Evolutionary conservation across 139 green algal genomes (phyloP), one percentile per base, ranked within the genome.

Genomic region (Coelastrella sp.): DNA sequence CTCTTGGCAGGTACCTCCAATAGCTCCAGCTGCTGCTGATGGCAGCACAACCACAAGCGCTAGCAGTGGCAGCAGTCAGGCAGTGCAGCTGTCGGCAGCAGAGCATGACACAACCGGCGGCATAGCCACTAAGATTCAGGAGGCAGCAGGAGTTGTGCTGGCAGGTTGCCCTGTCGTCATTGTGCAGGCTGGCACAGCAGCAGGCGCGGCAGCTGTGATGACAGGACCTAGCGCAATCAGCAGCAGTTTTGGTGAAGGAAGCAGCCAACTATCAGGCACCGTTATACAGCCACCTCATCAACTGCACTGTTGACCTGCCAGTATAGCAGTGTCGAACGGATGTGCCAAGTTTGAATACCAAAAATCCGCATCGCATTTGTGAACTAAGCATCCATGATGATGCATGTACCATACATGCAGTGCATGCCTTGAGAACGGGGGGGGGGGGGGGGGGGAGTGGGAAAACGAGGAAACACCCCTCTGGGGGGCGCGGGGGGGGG

Each of bases 51-150:
- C n/a, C 75, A 83, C 58, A 1, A 79, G 19, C 78, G 72, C 7
- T 8, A 88, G 82, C 76, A 85, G 78, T 68, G 78, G 17, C 10
- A 19, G n/a, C 35, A 17, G 19, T 8, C 24, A 83, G 70, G 68
- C 15, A 19, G 68, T 82, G 22, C 68, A 80, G 68, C 7, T 83
- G 59, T 74, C 59, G 22, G 57, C 57, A 74, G 85, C 85, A 27
- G 70, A 25, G 10, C 78, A 91, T 79, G 87, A 91, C 63, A 87
- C 76, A 4, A 91, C 94, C 74, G 95, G 95, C 49, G 95, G 95
- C 57, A 95, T 97, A 9, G 87, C 84, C 4, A 86, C 82, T 8
- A 97, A 97, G 83, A 89, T 97, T 7, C 56, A 91, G 49, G 95
- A 96, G 76, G 95, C 93, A 27, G 95, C 90, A 7, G 85, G 81